A percentile compares a stretch with the other conserved stretches of the same genome.
phyloP scores from a whole-genome alignment of 805 yeast species.

The Kodamaea kaohsiungensis region DNA sequence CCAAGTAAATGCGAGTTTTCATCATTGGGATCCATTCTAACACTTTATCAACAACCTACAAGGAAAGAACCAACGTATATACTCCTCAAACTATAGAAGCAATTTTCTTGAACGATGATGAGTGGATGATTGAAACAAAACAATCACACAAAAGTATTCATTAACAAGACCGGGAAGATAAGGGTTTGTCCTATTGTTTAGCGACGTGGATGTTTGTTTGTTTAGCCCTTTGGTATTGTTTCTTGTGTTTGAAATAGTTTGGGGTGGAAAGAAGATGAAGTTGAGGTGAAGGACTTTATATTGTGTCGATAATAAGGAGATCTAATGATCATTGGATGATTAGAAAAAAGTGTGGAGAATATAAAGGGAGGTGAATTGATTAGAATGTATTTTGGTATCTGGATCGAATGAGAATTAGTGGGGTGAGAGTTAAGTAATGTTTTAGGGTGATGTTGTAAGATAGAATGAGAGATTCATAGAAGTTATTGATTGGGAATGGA shows the following conservation, averaged over 20 bases:
- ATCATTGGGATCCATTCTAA: slow-evolving; percentile 9
- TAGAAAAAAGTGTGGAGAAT: too few relatives aligned
- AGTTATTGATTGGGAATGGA: too few relatives aligned
- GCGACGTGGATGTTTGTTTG: background rate
- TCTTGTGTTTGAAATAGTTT: background rate
- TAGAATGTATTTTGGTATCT: too few relatives aligned
- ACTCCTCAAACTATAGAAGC: background rate
- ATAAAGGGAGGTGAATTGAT: too few relatives aligned
- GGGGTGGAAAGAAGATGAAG: background rate
- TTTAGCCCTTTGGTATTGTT: background rate
- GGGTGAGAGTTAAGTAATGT: too few relatives aligned
- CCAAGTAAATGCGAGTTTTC: slow-evolving; percentile 11
- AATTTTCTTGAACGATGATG: background rate
- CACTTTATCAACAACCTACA: background rate
- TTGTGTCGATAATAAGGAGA: background rate
- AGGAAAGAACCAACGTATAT: background rate
- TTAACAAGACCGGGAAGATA: background rate
- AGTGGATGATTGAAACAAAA: background rate
- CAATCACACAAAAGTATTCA: background rate
- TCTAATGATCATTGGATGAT: too few relatives aligned
- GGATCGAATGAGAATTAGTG: too few relatives aligned
- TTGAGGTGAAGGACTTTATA: background rate
- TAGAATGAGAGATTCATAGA: too few relatives aligned
- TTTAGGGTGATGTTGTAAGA: too few relatives aligned
- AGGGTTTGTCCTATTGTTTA: background rate